Conservation (phyloP, 169 alveolate species). For the Ichthyophthirius multifiliis region DNA sequence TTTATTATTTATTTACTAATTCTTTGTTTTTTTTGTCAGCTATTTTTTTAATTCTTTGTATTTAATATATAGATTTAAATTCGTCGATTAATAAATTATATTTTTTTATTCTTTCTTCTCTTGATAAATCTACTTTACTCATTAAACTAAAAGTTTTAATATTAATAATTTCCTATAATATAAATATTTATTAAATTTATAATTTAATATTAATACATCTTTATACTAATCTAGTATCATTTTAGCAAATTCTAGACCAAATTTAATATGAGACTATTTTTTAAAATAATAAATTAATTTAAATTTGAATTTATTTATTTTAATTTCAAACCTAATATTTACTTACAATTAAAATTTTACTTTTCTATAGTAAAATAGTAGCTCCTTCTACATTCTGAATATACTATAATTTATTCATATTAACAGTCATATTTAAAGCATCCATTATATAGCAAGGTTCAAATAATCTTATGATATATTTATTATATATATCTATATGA, state of each 20-base stretch:
- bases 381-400: conserved; percentile 8
- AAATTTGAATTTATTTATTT: neutral
- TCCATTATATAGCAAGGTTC: conserved; percentile 10
- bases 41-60: conserved; percentile 23
- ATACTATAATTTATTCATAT: neutral
- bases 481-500: neutral
- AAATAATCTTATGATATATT: neutral
- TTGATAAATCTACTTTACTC: conserved; percentile 26
- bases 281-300: neutral
- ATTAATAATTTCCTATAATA: conserved; percentile 26
- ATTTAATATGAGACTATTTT: conserved; percentile 19
- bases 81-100: conserved; percentile 20
- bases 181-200: neutral
- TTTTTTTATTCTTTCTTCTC: conserved; percentile 36
- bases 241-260: conserved; percentile 25
- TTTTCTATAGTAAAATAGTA: neutral
- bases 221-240: neutral
- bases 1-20: neutral
- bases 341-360: neutral
- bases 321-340: neutral
- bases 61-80: conserved; percentile 7
- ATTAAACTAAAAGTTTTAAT: conserved; percentile 11
- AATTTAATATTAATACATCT: neutral
- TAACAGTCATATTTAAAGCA: conserved; percentile 9
- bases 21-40: conserved; percentile 15